Base-by-base conservation (phyloP, 208 protist species). In the Trypanosoma conorhini region DNA sequence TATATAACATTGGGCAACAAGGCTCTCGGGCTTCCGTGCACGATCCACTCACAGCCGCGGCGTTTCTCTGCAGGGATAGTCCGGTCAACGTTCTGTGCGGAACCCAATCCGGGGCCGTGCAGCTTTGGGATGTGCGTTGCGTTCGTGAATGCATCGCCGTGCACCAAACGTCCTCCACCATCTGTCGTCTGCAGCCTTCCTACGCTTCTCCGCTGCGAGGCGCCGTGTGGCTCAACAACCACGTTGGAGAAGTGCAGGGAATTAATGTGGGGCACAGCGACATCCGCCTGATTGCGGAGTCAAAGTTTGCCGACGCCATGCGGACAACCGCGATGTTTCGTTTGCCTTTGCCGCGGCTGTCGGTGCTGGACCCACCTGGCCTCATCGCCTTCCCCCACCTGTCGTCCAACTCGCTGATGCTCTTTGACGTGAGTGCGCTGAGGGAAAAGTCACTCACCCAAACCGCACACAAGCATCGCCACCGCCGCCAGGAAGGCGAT, bases 101-200 rank as follows among this genome's bases (percentile, higher is more conserved):
- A 19, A 70, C 72, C 10, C 74, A 83, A 64, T 74, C 56, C 51
- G 87, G 87, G 22, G 40, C 69, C 21, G 42, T 93, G 0, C 76
- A 80, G 24, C 62, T 93, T 40, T 93, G 87, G 85, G 87, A 93
- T 70, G 62, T 85, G 40, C 79, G 87, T 22, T 83, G 56, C 35
- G 38, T 67, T 12, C 48, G 73, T 24, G 42, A 77, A 21, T 78
- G 63, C 52, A 56, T 88, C 17, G 70, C 74, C 4, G 26, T 57
- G 35, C 71, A 73, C 58, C 59, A 71, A 54, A 72, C 67, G 26
- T 50, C 60, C 26, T 35, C 60, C 9, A 5, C 72, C 26, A 74
- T 83, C 48, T 72, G 68, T 62, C 54, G 73, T 52, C 8, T 82
- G 35, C 66, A 73, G 5, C 51, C 67, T 31, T 70, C 66, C 4